These are phyloP conservation scores for Hyparrhenia diplandra DNA, from an alignment of 176 grass and related monocot genomes.

Conservation along the genomic window DNA sequence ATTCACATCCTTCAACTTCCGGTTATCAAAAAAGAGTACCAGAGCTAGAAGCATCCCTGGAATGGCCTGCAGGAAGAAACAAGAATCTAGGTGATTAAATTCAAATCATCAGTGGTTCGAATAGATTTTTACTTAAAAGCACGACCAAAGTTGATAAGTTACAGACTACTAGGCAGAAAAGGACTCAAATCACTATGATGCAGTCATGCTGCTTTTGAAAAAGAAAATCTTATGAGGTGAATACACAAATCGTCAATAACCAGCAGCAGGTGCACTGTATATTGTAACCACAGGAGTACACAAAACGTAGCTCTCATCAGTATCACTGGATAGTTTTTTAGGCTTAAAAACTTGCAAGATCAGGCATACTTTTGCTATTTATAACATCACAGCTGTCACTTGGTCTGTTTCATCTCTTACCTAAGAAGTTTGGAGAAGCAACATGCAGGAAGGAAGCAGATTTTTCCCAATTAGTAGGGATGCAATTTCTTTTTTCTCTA, in stretches of 20 bases:
- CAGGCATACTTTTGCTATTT: not conserved
- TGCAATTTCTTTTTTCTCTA: not conserved
- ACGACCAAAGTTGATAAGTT: not conserved
- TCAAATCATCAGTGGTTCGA: not conserved
- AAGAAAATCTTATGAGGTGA: not conserved
- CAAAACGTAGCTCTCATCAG: not conserved
- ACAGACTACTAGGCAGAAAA: not conserved
- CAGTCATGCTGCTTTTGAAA: not conserved
- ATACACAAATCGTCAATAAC: not conserved
- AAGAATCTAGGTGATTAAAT: slow-evolving; percentile 1
- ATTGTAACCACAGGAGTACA: not conserved
- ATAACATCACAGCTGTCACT: not conserved
- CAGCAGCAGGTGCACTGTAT: not conserved
- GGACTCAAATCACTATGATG: not conserved
- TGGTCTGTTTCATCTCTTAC: not conserved
- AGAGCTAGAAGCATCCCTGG: slow-evolving; percentile 96
- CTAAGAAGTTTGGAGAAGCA: not conserved
- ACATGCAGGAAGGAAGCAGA: not conserved
- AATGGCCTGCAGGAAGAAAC: slow-evolving; percentile 67
- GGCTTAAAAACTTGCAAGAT: not conserved
- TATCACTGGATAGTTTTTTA: not conserved
- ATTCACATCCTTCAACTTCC: slow-evolving; percentile 61
- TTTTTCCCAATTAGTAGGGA: not conserved
- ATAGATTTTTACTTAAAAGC: not conserved
- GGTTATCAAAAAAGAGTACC: slow-evolving; percentile 77